Evolutionary conservation across 768 basidiomycete genomes (phyloP).

Genomic region (Grammothele lineata): DNA sequence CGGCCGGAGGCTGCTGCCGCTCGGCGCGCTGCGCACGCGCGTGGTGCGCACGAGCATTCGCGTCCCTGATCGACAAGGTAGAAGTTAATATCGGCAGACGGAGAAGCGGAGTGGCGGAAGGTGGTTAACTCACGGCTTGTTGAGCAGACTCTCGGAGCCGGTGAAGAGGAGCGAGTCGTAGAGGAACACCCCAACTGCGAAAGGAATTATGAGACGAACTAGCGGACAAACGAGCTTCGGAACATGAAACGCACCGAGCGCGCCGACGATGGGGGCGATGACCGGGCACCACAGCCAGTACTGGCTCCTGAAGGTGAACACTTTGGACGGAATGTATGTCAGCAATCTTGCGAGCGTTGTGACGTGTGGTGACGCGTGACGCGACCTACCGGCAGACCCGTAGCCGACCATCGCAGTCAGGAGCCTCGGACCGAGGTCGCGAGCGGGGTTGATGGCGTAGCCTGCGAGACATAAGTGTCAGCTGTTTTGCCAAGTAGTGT

Average conservation of each 20-base stretch:
- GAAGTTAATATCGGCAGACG: not conserved
- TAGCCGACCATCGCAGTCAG: constrained; percentile 74
- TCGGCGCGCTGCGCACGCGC: constrained; percentile 14
- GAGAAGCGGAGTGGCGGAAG: not conserved
- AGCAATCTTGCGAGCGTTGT: not conserved
- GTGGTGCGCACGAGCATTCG: constrained; percentile 14
- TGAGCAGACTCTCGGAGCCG: constrained; percentile 51
- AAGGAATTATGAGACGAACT: not conserved
- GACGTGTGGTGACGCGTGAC: not conserved
- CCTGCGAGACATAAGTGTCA: constrained; percentile 29
- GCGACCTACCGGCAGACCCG: constrained; percentile 40
- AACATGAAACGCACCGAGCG: constrained; percentile 27
- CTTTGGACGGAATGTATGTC: constrained; percentile 12
- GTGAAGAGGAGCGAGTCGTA: constrained; percentile 60
- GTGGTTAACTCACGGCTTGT: constrained; percentile 41
- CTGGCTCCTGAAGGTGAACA: constrained; percentile 44
- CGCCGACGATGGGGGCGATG: constrained; percentile 56
- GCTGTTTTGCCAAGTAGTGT: not conserved
- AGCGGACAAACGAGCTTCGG: not conserved
- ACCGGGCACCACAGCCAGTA: constrained; percentile 75
- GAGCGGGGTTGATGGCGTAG: constrained; percentile 65
- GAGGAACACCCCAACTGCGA: constrained; percentile 40
- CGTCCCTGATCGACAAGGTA: not conserved
- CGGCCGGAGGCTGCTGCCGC: too few species aligned
- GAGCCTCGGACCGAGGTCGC: constrained; percentile 67